phyloP scores from a whole-genome alignment of 352 stramenopile genomes.

The Sclerospora graminicola region DNA sequence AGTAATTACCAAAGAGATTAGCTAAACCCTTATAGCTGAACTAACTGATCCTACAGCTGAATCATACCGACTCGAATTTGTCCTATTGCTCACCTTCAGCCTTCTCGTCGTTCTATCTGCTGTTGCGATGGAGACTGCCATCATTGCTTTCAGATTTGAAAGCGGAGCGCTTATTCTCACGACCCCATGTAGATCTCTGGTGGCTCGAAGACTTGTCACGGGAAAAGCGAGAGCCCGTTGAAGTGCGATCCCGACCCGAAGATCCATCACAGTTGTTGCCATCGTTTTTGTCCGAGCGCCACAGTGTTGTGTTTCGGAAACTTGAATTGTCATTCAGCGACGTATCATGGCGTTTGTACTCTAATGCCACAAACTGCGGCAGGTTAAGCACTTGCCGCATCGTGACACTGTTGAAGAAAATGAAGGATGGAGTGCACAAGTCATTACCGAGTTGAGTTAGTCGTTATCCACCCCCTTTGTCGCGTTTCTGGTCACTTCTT shows the following conservation, averaged over 20 bases:
- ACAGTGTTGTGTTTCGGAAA: constrained; percentile 74
- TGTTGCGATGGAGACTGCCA: constrained; percentile 20
- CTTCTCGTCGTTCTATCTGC: constrained; percentile 24
- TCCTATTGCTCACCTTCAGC: constrained; percentile 13
- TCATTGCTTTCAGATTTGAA: constrained; percentile 38
- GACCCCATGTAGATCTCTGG: constrained; percentile 44
- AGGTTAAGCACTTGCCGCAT: constrained; percentile 87
- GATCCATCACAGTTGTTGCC: constrained; percentile 17
- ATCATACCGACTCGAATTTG: neutral
- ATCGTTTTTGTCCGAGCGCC: constrained; percentile 48
- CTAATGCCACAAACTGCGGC: constrained; percentile 84
- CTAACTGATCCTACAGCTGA: too few species aligned
- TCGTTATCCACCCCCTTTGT: neutral
- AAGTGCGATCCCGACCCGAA: constrained; percentile 14
- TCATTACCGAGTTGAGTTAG: neutral
- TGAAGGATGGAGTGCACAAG: neutral
- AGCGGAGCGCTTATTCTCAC: constrained; percentile 48
- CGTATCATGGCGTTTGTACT: constrained; percentile 89
- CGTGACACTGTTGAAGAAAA: constrained; percentile 44
- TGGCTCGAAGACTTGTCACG: constrained; percentile 33
- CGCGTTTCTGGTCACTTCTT: neutral
- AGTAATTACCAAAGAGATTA: too few species aligned
- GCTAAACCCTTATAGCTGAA: too few species aligned
- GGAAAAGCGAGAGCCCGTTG: constrained; percentile 36
- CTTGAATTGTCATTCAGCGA: constrained; percentile 76